Evolutionary conservation across 768 basidiomycete species (phyloP).

Genomic region (Lactifluus subvellereus): DNA sequence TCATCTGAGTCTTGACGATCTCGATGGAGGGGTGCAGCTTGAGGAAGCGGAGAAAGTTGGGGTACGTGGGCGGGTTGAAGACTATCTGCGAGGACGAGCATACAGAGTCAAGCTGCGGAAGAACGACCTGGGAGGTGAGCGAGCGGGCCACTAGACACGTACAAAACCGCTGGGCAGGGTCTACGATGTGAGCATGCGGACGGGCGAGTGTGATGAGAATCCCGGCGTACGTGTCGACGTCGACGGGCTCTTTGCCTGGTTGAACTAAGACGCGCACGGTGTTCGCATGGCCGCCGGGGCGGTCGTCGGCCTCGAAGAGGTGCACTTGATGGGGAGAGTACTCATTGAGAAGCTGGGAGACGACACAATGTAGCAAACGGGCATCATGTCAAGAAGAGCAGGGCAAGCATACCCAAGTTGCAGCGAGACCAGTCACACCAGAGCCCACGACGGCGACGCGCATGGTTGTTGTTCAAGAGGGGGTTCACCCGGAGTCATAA

Average conservation of each 20-base stretch:
- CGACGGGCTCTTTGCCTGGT: constrained; percentile 36
- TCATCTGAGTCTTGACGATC: constrained; percentile 63
- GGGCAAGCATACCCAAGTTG: constrained; percentile 54
- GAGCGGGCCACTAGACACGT: neutral
- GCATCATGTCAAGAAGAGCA: neutral
- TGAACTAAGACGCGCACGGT: constrained; percentile 49
- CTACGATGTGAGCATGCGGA: neutral
- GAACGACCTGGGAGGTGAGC: too few relatives aligned
- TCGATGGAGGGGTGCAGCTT: constrained; percentile 41
- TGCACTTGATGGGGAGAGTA: constrained; percentile 70
- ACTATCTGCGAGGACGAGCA: constrained; percentile 50
- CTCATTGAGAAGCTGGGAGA: constrained; percentile 58
- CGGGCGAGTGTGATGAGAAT: neutral
- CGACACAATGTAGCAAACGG: neutral
- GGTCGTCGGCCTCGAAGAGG: constrained; percentile 60
- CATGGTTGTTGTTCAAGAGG: constrained; percentile 30
- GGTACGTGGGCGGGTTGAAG: constrained; percentile 70
- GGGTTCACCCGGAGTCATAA: too few relatives aligned
- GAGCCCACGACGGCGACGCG: constrained; percentile 71
- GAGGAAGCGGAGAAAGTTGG: constrained; percentile 72
- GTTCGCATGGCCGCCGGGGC: constrained; percentile 73
- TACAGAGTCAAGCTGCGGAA: too few relatives aligned
- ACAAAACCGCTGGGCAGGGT: constrained; percentile 1
- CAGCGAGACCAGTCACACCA: constrained; percentile 72
- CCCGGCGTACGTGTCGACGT: constrained; percentile 63